These are phyloP conservation scores for Boletus rufocinnamomeus DNA, from an alignment of 768 basidiomycete genomes.

Conservation along the genomic window DNA sequence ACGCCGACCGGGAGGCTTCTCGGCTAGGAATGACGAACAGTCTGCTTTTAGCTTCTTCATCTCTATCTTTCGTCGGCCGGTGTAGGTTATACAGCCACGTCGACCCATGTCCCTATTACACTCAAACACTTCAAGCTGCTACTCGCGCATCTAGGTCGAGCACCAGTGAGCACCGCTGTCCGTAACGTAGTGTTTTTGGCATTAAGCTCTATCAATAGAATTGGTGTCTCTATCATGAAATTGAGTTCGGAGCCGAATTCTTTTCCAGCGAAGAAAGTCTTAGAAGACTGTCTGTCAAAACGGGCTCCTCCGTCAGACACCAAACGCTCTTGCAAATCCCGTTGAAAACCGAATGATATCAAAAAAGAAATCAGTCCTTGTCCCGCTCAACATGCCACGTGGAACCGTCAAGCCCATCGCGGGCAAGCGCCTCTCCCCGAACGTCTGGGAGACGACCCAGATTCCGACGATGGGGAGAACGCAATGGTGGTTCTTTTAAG, in stretches of 20 bases:
- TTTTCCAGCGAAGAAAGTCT: conserved; percentile 67
- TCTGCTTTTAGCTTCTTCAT: conserved; percentile 45
- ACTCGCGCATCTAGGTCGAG: conserved; percentile 67
- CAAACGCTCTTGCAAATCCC: conserved; percentile 29
- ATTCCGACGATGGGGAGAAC: conserved; percentile 39
- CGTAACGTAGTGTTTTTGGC: no score
- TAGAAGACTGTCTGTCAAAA: conserved; percentile 60
- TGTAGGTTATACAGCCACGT: conserved; percentile 21
- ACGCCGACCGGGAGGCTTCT: no score
- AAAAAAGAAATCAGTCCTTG: conserved; percentile 44
- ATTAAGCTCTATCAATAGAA: no score
- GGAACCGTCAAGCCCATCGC: conserved; percentile 17
- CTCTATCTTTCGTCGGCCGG: conserved; percentile 41
- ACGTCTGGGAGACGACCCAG: conserved; percentile 56
- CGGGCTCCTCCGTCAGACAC: conserved; percentile 22
- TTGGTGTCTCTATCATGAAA: conserved; percentile 57
- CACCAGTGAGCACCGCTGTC: conserved; percentile 59
- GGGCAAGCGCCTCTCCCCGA: conserved; percentile 25
- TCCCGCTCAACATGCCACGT: conserved; percentile 26
- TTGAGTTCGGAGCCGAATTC: conserved; percentile 67
- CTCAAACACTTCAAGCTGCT: conserved; percentile 72
- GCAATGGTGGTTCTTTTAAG: conserved; percentile 33
- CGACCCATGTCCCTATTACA: conserved; percentile 62
- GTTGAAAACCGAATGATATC: conserved; percentile 34
- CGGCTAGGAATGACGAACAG: no score